Percentiles rank a stretch among this genome's conserved stretches.
Conservation (phyloP, 805 yeast genomes). For the Priceomyces carsonii region DNA sequence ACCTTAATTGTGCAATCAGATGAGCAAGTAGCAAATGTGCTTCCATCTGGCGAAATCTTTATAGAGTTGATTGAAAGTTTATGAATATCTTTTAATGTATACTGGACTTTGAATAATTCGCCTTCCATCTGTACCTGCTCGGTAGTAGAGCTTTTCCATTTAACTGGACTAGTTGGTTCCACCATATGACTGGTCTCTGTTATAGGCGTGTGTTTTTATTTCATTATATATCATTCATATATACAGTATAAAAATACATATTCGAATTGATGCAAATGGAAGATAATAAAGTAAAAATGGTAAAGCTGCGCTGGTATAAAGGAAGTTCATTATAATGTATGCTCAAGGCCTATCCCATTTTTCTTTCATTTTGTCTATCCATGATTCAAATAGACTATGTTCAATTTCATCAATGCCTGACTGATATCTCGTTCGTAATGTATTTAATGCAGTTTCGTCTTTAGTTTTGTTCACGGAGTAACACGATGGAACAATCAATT, state of each 20-base stretch:
- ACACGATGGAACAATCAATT: slow-evolving; percentile 36
- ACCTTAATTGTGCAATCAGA: slow-evolving; percentile 30
- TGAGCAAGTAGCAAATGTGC: slow-evolving; percentile 52
- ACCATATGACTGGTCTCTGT: not conserved
- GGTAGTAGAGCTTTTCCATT: too few species aligned
- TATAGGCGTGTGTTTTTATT: not conserved
- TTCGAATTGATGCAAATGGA: slow-evolving; percentile 3
- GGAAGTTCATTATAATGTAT: too few species aligned
- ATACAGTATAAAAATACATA: not conserved
- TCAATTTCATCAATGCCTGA: slow-evolving; percentile 41
- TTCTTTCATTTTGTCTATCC: slow-evolving; percentile 39
- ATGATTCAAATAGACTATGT: slow-evolving; percentile 37
- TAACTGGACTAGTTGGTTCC: too few species aligned
- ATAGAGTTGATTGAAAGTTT: slow-evolving; percentile 39
- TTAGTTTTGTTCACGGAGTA: slow-evolving; percentile 10
- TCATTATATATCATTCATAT: slow-evolving; percentile 1
- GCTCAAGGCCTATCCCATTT: slow-evolving; percentile 1
- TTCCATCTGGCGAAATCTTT: slow-evolving; percentile 63
- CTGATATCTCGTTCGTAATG: slow-evolving; percentile 9
- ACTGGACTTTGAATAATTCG: slow-evolving; percentile 7
- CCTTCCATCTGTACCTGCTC: too few species aligned
- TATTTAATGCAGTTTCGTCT: slow-evolving; percentile 7
- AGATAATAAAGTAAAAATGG: not conserved
- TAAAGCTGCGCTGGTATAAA: too few species aligned
- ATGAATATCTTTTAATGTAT: slow-evolving; percentile 4